Base-by-base conservation (phyloP, 768 basidiomycete species). In the Russula emetica region DNA sequence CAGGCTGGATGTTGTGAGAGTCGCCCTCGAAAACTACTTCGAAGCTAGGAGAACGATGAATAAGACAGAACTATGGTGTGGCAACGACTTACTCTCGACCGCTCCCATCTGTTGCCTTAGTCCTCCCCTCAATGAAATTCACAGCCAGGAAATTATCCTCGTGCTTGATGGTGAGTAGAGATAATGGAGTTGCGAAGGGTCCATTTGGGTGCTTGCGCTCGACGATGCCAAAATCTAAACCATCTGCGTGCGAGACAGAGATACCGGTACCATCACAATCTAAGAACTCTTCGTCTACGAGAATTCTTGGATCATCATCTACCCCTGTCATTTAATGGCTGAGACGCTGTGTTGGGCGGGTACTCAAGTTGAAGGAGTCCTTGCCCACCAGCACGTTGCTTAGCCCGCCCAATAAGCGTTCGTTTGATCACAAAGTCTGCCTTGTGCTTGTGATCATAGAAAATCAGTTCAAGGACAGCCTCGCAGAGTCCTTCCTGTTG, bases 211-310 rank as follows among this genome's bases (percentile, higher is more conserved):
- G 70, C 0, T 64, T 60, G 3, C 72, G 69, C n/a, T 81, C 79
- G 6, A 86, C 69, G 42, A 85, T 74, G 4, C 78, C 83, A 58
- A 86, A 82, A 68, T 87, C 79, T 14, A 82, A 70, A 6, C 74
- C 71, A 2, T 78, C 79, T 28, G 66, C 64, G 26, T 51, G 54
- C 10, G 56, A 58, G 53, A 69, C 68, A 3, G 75, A 71, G 2
- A 86, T 71, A 0, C 70, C 67, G 11, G 86, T 72, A 0, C 81
- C 83, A 52, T 85, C 74, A 58, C 83, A 83, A 66, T 86, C 83
- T 40, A 36, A 49, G 16, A 50, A n/a, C 42, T 57, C 64, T 56
- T 47, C 49, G 24, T 52, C 54, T 8, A 20, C 7, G 5, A 49
- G 34, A 7, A 38, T 20, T 9, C 28, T 34, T 34, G 22, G 6